Evolutionary conservation across 1,139 yeast species (phyloP).

Genomic region (Yamadazyma aaseri): DNA sequence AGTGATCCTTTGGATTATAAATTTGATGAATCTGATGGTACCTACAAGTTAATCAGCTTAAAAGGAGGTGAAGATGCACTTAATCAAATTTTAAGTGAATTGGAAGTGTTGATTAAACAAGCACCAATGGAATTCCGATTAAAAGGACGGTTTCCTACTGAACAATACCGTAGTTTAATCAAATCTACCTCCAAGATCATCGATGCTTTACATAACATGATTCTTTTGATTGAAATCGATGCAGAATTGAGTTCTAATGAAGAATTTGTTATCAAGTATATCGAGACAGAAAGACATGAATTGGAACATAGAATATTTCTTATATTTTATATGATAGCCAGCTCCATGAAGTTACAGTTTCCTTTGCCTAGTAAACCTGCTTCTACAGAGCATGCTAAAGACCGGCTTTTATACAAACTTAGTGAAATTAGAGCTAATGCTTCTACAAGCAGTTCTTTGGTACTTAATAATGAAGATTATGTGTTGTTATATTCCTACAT

Average conservation of each 20-base stretch:
- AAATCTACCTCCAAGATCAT: constrained; percentile 61
- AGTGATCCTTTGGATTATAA: constrained; percentile 44
- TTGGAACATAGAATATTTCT: constrained; percentile 70
- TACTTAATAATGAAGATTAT: constrained; percentile 61
- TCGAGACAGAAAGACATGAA: constrained; percentile 61
- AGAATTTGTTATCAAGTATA: constrained; percentile 51
- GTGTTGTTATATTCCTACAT: constrained; percentile 73
- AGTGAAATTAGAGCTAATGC: constrained; percentile 45
- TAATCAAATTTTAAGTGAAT: constrained; percentile 58
- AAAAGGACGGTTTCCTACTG: constrained; percentile 68
- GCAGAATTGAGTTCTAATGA: constrained; percentile 55
- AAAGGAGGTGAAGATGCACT: constrained; percentile 50
- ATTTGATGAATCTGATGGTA: constrained; percentile 15
- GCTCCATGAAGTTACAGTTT: constrained; percentile 71
- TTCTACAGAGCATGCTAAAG: constrained; percentile 73
- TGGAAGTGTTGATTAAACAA: constrained; percentile 60
- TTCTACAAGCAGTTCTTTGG: constrained; percentile 14
- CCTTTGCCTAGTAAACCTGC: constrained; percentile 80
- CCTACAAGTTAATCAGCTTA: constrained; percentile 43
- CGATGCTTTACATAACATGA: constrained; percentile 74
- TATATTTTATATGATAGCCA: constrained; percentile 74
- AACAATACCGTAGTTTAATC: constrained; percentile 50
- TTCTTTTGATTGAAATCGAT: constrained; percentile 64
- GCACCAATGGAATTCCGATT: constrained; percentile 77
- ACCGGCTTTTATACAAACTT: constrained; percentile 63